phyloP scores from a whole-genome alignment of 2,329 filamentous ascomycete species.

The Trichoderma hamatum region DNA sequence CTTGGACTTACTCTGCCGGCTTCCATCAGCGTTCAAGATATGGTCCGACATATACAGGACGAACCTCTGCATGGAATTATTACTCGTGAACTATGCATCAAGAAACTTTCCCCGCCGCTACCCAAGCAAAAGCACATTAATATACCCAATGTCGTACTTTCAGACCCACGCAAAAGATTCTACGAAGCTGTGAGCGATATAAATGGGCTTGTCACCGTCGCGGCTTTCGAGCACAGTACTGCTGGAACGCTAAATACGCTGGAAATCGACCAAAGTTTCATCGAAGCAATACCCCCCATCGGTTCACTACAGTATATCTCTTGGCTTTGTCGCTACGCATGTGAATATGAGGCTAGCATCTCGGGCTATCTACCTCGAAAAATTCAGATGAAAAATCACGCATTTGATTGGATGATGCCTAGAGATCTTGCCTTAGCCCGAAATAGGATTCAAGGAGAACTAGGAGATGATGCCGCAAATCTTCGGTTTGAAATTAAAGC shows the following conservation, averaged over 20 bases:
- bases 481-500: not conserved
- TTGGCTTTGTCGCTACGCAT: conserved; percentile 35
- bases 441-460: conserved; percentile 23
- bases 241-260: conserved; percentile 31
- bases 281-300: not conserved
- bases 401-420: conserved; percentile 36
- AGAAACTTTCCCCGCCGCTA: conserved; percentile 14
- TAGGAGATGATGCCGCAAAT: not conserved
- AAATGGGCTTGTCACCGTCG: conserved; percentile 35
- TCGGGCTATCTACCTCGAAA: conserved; percentile 34
- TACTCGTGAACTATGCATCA: conserved; percentile 28
- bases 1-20: conserved; percentile 28
- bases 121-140: not conserved
- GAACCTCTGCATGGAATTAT: conserved; percentile 32
- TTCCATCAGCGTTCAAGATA: conserved; percentile 29
- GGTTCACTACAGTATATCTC: conserved; percentile 17
- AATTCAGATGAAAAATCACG: conserved; percentile 36
- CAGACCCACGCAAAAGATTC: conserved; percentile 23
- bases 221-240: conserved; percentile 33
- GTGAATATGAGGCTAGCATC: not conserved
- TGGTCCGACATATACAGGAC: conserved; percentile 33
- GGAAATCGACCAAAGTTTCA: not conserved
- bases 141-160: conserved; percentile 26
- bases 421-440: conserved; percentile 30
- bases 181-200: conserved; percentile 38